These are phyloP conservation scores for Aphanoascus verrucosus DNA, from an alignment of 2,329 filamentous ascomycete species.

Conservation along the genomic window DNA sequence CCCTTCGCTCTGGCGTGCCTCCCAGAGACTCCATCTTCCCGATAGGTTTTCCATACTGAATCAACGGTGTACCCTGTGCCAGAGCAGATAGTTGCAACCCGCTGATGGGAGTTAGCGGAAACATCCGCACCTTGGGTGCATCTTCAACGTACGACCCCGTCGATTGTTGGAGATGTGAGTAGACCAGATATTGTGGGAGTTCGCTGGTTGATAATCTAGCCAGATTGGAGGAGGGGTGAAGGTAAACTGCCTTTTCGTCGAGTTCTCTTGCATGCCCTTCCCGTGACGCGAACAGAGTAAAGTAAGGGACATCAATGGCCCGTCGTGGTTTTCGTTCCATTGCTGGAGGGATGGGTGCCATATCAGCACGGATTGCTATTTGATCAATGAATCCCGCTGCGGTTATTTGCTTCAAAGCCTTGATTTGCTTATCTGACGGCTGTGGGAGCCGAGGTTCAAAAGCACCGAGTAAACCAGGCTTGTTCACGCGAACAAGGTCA, in stretches of 20 bases:
- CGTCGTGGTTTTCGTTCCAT: conserved; percentile 59
- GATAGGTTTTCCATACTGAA: conserved; percentile 81
- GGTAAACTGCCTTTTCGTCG: conserved; percentile 61
- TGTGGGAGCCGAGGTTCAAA: conserved; percentile 45
- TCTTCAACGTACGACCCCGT: conserved; percentile 44
- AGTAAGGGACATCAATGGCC: conserved; percentile 86
- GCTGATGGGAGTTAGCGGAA: conserved; percentile 69
- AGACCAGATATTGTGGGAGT: conserved; percentile 79
- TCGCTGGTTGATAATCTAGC: conserved; percentile 58
- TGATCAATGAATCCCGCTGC: conserved; percentile 91
- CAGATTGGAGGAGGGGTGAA: conserved; percentile 77
- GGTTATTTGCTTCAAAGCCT: conserved; percentile 78
- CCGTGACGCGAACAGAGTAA: conserved; percentile 66
- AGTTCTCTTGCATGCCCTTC: conserved; percentile 35
- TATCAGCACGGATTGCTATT: conserved; percentile 80
- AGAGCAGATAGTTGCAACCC: conserved; percentile 65
- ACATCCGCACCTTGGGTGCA: conserved; percentile 72
- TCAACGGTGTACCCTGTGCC: conserved; percentile 71
- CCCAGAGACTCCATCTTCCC: conserved; percentile 57
- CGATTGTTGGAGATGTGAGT: conserved; percentile 68
- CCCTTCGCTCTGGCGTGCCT: conserved; percentile 45
- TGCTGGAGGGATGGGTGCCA: conserved; percentile 63
- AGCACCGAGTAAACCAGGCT: conserved; percentile 40
- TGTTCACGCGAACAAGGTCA: conserved; percentile 64
- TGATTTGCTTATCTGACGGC: conserved; percentile 57